Percentiles rank a stretch among this genome's conserved stretches.
Evolutionary conservation across 768 basidiomycete species (phyloP).

Genomic region (Chlorophyllum brunneum): DNA sequence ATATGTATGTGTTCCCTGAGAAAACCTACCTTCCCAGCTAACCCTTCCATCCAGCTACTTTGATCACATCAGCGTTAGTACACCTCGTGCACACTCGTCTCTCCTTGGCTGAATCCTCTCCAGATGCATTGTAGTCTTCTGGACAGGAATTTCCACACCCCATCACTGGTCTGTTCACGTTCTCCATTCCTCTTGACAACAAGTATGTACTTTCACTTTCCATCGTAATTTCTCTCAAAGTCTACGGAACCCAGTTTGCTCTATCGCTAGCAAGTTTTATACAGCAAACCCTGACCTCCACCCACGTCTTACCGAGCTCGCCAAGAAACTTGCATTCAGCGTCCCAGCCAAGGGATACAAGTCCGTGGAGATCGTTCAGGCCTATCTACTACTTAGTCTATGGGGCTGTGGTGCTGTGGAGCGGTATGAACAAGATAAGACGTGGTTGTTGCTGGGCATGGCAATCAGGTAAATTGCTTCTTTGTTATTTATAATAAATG

Average conservation of each 20-base stretch:
- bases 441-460: slow-evolving; percentile 89
- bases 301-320: slow-evolving; percentile 70
- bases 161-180: slow-evolving; percentile 88
- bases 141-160: slow-evolving; percentile 89
- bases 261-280: slow-evolving; percentile 93
- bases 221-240: neutral
- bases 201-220: slow-evolving; percentile 44
- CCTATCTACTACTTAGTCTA: slow-evolving; percentile 81
- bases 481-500: neutral
- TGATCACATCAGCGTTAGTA: slow-evolving; percentile 66
- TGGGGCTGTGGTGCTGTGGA: slow-evolving; percentile 97
- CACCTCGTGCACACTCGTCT: neutral
- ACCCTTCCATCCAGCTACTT: slow-evolving; percentile 52
- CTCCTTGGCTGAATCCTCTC: neutral
- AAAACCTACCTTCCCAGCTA: slow-evolving; percentile 10
- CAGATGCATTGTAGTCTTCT: slow-evolving; percentile 80
- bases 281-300: slow-evolving; percentile 79
- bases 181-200: slow-evolving; percentile 95
- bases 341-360: slow-evolving; percentile 87
- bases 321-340: slow-evolving; percentile 83
- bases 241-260: slow-evolving; percentile 40
- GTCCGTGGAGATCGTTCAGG: slow-evolving; percentile 93
- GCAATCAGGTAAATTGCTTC: slow-evolving; percentile 57
- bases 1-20: slow-evolving; percentile 59
- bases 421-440: slow-evolving; percentile 94